Percentiles rank a stretch among this genome's conserved stretches.
phyloP scores from a whole-genome alignment of 2,329 filamentous ascomycete genomes.

The Cercospora zeina region DNA sequence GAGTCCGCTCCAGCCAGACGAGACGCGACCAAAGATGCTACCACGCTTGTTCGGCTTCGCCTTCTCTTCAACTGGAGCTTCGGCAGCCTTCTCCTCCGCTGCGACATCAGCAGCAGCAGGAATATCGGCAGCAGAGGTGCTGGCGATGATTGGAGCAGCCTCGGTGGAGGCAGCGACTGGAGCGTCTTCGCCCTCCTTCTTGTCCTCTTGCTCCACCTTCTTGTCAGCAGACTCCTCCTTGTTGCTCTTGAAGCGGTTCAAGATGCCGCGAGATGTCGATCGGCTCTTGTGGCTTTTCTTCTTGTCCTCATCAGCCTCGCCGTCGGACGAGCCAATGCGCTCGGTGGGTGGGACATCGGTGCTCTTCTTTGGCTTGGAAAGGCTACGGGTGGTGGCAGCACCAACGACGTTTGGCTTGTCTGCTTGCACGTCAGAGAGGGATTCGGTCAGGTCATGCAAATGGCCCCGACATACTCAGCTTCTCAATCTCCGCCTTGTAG shows the following conservation, averaged over 20 bases:
- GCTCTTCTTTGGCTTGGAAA: slow-evolving; percentile 50
- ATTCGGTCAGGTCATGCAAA: slow-evolving; percentile 35
- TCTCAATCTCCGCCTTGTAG: slow-evolving; percentile 84
- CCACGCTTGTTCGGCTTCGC: slow-evolving; percentile 76
- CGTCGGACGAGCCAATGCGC: slow-evolving; percentile 46
- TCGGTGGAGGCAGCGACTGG: slow-evolving; percentile 41
- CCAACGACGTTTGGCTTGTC: slow-evolving; percentile 41
- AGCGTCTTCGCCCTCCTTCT: slow-evolving; percentile 46
- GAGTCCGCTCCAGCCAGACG: slow-evolving; percentile 60
- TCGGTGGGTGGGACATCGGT: slow-evolving; percentile 47
- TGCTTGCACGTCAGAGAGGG: slow-evolving; percentile 21
- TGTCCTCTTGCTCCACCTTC: slow-evolving; percentile 43
- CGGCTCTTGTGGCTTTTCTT: slow-evolving; percentile 60
- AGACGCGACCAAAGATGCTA: slow-evolving; percentile 71
- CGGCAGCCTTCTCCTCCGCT: slow-evolving; percentile 44
- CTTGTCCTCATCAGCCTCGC: slow-evolving; percentile 46
- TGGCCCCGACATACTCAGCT: slow-evolving; percentile 56
- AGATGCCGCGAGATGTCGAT: slow-evolving; percentile 59
- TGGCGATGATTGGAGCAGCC: slow-evolving; percentile 34
- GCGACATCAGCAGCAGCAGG: slow-evolving; percentile 46
- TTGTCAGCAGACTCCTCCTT: slow-evolving; percentile 55
- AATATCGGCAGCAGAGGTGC: slow-evolving; percentile 35
- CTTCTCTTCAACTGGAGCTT: slow-evolving; percentile 48
- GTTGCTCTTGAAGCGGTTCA: slow-evolving; percentile 60
- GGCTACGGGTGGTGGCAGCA: slow-evolving; percentile 40